A percentile compares a stretch with the other conserved stretches of the same genome.
These are phyloP conservation scores for Platanthera guangdongensis DNA, from an alignment of 106 monocot genomes.

Conservation along the genomic window DNA sequence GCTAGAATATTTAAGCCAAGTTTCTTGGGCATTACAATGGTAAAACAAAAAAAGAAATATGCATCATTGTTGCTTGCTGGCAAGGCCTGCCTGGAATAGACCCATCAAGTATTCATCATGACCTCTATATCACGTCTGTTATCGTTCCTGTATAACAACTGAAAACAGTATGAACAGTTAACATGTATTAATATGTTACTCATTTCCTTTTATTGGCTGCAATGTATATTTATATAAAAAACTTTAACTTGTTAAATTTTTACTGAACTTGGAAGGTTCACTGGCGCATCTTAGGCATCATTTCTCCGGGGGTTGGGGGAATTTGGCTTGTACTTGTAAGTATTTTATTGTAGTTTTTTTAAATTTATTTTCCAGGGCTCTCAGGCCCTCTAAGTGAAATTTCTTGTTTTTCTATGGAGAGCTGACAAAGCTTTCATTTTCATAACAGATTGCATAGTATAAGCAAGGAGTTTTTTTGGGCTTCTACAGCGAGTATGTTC, in stretches of 20 bases:
- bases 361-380: neutral
- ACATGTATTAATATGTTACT: neutral
- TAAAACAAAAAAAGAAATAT: too few relatives aligned
- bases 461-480: slow-evolving; percentile 42
- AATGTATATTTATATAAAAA: neutral
- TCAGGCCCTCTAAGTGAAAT: neutral
- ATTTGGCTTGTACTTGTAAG: slow-evolving; percentile 64
- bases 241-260: neutral
- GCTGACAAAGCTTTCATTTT: neutral
- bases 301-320: slow-evolving; percentile 60
- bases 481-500: slow-evolving; percentile 34
- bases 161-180: too few relatives aligned
- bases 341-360: neutral
- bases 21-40: too few relatives aligned
- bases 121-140: too few relatives aligned
- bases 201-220: neutral
- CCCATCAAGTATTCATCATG: too few relatives aligned
- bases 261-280: slow-evolving; percentile 33
- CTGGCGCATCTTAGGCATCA: slow-evolving; percentile 55
- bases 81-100: too few relatives aligned
- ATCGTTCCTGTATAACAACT: too few relatives aligned
- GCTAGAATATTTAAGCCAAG: too few relatives aligned
- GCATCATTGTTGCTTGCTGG: too few relatives aligned
- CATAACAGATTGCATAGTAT: slow-evolving; percentile 47
- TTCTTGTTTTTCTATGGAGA: neutral